phyloP scores from a whole-genome alignment of 73 alveolate species.

The Breviolum minutum region DNA sequence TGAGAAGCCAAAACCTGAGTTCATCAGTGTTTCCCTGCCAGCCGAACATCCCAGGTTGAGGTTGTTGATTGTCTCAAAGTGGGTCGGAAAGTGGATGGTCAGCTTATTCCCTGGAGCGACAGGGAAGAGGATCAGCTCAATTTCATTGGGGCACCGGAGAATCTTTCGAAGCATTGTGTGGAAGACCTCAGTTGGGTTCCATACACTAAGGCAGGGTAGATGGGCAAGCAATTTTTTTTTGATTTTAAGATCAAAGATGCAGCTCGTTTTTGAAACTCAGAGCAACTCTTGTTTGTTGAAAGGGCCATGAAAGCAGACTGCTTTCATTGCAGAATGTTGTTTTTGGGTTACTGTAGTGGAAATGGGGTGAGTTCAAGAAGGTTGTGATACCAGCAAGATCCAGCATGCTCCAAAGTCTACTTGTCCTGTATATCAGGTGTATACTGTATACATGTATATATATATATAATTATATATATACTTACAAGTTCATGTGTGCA shows the following conservation, averaged over 20 bases:
- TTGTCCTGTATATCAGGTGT: neutral
- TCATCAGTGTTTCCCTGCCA: neutral
- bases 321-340: no score
- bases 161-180: conserved; percentile 45
- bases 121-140: neutral
- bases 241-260: neutral
- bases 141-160: conserved; percentile 28
- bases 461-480: no score
- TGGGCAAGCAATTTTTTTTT: neutral
- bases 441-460: neutral
- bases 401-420: no score
- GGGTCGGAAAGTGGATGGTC: conserved; percentile 39
- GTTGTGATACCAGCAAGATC: neutral
- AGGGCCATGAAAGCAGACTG: no score
- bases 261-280: no score
- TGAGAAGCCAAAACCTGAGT: neutral
- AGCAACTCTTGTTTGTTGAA: no score
- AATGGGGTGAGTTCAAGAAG: neutral
- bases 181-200: conserved; percentile 17
- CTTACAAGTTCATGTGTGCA: no score
- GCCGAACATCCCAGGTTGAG: neutral
- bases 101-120: conserved; percentile 36
- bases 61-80: conserved; percentile 61
- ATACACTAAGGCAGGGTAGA: conserved; percentile 2
- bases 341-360: no score